Conservation (phyloP, 2,329 filamentous ascomycete genomes). For the Colletotrichum euphorbiae region DNA sequence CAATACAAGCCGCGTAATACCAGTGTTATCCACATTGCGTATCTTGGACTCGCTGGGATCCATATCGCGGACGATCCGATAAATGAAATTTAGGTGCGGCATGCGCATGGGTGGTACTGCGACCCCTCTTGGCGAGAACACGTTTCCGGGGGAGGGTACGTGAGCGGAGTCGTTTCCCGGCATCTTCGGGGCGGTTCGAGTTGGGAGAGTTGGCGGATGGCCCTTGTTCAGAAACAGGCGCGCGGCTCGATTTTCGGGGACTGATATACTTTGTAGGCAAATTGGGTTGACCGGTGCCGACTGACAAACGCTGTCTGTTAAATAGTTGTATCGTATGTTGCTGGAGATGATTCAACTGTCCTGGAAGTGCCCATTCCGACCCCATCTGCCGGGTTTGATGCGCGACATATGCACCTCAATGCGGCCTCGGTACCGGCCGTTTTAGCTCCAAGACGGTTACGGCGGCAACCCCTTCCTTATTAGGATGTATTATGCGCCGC, state of each 20-base stretch:
- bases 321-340: neutral
- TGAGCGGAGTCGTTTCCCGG: conserved; percentile 9
- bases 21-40: conserved; percentile 35
- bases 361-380: conserved; percentile 3
- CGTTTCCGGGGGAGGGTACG: conserved; percentile 35
- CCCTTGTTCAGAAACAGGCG: neutral
- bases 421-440: neutral
- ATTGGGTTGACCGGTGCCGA: neutral
- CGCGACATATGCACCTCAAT: neutral
- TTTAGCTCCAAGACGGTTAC: neutral
- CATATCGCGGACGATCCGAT: conserved; percentile 43
- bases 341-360: neutral
- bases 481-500: conserved; percentile 2
- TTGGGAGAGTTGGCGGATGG: neutral
- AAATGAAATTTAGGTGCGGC: conserved; percentile 43
- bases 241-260: neutral
- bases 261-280: neutral
- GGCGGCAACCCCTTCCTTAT: conserved; percentile 27
- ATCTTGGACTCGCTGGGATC: conserved; percentile 37
- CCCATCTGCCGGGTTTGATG: conserved; percentile 2
- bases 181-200: neutral
- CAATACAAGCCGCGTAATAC: conserved; percentile 40
- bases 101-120: conserved; percentile 40
- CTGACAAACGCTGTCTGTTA: conserved; percentile 3
- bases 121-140: conserved; percentile 37